Conservation (phyloP, 441 rosid genomes). For the Pelargonium cotyledonis region DNA sequence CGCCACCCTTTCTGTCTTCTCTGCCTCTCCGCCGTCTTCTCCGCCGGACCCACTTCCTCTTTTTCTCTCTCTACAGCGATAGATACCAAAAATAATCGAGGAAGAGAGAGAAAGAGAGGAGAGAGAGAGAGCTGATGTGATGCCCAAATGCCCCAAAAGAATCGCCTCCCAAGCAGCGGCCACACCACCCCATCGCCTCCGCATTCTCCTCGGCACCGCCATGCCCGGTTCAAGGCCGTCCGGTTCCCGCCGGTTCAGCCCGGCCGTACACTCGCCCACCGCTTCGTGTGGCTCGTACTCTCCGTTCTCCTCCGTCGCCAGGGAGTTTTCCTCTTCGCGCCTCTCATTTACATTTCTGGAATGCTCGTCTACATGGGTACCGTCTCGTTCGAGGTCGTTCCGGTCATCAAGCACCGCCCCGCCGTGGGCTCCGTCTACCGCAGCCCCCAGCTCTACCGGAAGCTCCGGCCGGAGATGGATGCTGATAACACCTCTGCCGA, state of each 20-base stretch:
- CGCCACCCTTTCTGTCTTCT: too few species aligned
- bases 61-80: too few species aligned
- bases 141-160: conserved; percentile 65
- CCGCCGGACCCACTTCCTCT: too few species aligned
- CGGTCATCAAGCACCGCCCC: conserved; percentile 47
- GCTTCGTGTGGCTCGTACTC: conserved; percentile 71
- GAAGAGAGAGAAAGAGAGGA: too few species aligned
- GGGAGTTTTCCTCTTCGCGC: conserved; percentile 81
- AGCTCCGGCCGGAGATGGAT: conserved; percentile 78
- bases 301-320: conserved; percentile 90
- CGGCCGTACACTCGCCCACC: conserved; percentile 57
- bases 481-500: conserved; percentile 82
- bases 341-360: conserved; percentile 76
- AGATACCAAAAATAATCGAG: too few species aligned
- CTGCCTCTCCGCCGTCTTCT: too few species aligned
- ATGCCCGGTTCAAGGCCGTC: conserved; percentile 41
- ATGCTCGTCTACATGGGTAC: conserved; percentile 92
- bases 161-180: conserved; percentile 78
- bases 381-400: conserved; percentile 70
- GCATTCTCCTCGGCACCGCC: conserved; percentile 77
- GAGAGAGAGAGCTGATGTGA: background rate
- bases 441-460: conserved; percentile 79
- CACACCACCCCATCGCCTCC: conserved; percentile 91
- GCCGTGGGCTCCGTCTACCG: conserved; percentile 81
- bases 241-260: conserved; percentile 48